A percentile compares a stretch with the other conserved stretches of the same genome.
These are phyloP conservation scores for Leptodermis oblonga DNA, from an alignment of 257 asterid species.

Conservation along the genomic window DNA sequence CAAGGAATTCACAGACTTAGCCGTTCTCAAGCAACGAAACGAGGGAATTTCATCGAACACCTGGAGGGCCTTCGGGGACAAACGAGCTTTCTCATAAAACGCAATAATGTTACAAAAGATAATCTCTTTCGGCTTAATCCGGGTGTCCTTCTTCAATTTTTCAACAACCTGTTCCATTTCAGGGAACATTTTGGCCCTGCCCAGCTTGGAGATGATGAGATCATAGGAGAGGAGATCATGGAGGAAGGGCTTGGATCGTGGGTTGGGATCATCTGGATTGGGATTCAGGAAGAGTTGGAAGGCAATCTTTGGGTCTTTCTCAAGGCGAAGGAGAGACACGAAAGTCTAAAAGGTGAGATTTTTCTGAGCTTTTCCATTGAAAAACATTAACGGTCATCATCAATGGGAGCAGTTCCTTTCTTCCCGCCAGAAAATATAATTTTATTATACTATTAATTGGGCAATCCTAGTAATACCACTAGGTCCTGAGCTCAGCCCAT, in stretches of 20 bases:
- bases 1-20: conserved; percentile 59
- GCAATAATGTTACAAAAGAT: conserved; percentile 61
- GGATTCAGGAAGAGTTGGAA: conserved; percentile 75
- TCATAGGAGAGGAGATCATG: conserved; percentile 67
- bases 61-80: conserved; percentile 48
- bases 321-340: conserved; percentile 68
- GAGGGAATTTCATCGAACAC: conserved; percentile 53
- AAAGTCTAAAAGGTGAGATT: conserved; percentile 65
- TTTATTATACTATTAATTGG: no score
- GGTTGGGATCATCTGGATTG: conserved; percentile 31
- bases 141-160: conserved; percentile 41
- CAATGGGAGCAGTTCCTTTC: neutral
- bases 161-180: conserved; percentile 56
- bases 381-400: conserved; percentile 5
- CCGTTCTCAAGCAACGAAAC: conserved; percentile 54
- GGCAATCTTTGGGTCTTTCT: conserved; percentile 61
- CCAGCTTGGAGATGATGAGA: conserved; percentile 74
- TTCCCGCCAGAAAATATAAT: conserved; percentile 11
- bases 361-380: conserved; percentile 47
- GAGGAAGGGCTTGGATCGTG: conserved; percentile 46
- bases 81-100: conserved; percentile 56
- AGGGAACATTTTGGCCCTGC: conserved; percentile 62
- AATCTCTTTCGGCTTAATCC: conserved; percentile 50
- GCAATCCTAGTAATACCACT: no score
- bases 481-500: no score